Base-by-base conservation (phyloP, 2,329 filamentous ascomycete species). In the Sclerotiophoma versabilis region DNA sequence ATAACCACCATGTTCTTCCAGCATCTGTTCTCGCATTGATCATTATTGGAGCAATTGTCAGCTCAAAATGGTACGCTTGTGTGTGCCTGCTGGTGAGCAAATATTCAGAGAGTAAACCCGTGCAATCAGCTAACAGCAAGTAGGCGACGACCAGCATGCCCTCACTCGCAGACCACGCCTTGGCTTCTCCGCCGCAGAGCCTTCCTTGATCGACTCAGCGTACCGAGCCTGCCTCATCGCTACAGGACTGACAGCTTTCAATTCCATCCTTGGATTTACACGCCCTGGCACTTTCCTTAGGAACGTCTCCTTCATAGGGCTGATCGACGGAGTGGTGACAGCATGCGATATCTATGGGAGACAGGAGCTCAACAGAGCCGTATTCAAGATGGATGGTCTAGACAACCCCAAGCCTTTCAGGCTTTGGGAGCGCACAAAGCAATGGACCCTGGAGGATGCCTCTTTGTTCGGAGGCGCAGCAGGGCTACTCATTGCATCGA, bases 141-240 rank as follows among this genome's bases (percentile, higher is more conserved):
- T 23, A 67, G 66, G 66, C 25, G 64, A 68, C 27, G 62, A 57
- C 15, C 62, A 68, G 46, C 57, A 62, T 47, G 36, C 47, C n/a
- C 36, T 61, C 38, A 42, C 54, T 17, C 54, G 37, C 14, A 54
- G 42, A 37, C 46, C 38, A 39, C 51, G 12, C 54, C 42, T 37
- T 17, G 49, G 45, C 26, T 33, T 26, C 43, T 60, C 8, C 19
- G 55, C 22, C 10, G 38, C 60, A 29, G 38, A 62, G 17, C 51
- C 33, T 9, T 45, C 49, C 2, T 27, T 61, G 8, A 41, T 60
- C 33, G 14, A 48, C 7, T 51, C 43, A 20, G 52, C 62, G 26
- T 50, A 42, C 20, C 34, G 43, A n/a, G 48, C 38, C 20, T 54
- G 48, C 5, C n/a, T 60, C 10, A 20, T 41, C 12, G 64, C 59